Evolutionary conservation across 495 filamentous ascomycete species (phyloP).

Genomic region (Xylaria curta): DNA sequence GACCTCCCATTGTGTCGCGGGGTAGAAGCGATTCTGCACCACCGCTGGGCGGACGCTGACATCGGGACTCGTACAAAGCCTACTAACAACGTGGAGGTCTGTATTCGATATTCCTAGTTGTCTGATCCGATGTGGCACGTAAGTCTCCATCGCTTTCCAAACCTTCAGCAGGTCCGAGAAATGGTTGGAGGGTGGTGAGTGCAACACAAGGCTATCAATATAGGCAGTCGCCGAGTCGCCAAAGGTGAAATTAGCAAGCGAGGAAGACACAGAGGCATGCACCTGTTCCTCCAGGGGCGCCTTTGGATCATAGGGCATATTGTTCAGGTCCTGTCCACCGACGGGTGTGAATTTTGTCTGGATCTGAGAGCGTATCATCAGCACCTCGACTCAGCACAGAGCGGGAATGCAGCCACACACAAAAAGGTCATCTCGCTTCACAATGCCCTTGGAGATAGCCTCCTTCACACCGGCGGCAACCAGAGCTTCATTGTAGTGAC

Average conservation of each 20-base stretch:
- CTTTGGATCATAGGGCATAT: conserved; percentile 65
- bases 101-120: conserved; percentile 78
- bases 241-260: conserved; percentile 67
- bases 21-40: conserved; percentile 79
- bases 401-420: conserved; percentile 47
- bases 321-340: conserved; percentile 62
- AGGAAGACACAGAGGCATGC: conserved; percentile 67
- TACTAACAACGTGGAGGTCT: conserved; percentile 57
- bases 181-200: conserved; percentile 65
- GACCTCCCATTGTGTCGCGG: conserved; percentile 64
- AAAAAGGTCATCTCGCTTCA: conserved; percentile 67
- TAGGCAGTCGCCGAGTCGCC: conserved; percentile 56
- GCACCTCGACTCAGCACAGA: background rate
- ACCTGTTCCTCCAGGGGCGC: conserved; percentile 65
- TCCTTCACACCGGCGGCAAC: conserved; percentile 68
- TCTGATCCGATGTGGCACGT: conserved; percentile 67
- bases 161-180: conserved; percentile 65
- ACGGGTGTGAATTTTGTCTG: conserved; percentile 83
- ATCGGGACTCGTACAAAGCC: conserved; percentile 45
- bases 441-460: conserved; percentile 62
- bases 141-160: conserved; percentile 67
- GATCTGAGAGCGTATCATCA: conserved; percentile 54
- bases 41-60: conserved; percentile 55
- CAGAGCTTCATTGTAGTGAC: conserved; percentile 77
- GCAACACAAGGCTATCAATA: conserved; percentile 75